Conservation (phyloP, 441 rosid genomes). For the Arabidopsis lyrata region DNA sequence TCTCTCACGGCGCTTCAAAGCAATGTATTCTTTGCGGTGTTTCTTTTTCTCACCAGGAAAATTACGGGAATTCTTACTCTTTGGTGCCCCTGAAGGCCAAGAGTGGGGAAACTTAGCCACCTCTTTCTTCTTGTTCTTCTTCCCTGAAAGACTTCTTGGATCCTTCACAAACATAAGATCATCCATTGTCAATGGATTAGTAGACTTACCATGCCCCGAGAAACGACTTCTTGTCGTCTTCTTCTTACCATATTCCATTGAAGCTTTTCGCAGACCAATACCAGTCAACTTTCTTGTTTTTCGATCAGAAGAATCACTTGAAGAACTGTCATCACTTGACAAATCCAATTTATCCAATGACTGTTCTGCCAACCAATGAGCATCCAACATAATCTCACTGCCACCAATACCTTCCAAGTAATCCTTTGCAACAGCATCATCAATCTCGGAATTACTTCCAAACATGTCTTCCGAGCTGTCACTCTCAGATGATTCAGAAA, state of each 20-base stretch:
- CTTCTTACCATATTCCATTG: conserved; percentile 72
- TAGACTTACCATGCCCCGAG: conserved; percentile 44
- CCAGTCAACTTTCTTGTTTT: conserved; percentile 71
- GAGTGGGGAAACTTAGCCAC: conserved; percentile 64
- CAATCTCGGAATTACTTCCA: conserved; percentile 68
- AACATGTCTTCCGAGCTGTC: conserved; percentile 53
- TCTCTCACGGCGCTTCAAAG: conserved; percentile 76
- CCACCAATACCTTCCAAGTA: conserved; percentile 92
- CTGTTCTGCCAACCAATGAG: conserved; percentile 64
- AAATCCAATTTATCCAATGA: conserved; percentile 57
- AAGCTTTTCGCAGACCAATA: conserved; percentile 69
- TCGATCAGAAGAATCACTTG: conserved; percentile 57
- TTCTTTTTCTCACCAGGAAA: conserved; percentile 93
- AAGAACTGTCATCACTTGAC: conserved; percentile 63
- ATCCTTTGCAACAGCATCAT: conserved; percentile 85
- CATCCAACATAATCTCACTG: conserved; percentile 56
- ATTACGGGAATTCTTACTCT: conserved; percentile 63
- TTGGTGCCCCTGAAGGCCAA: conserved; percentile 67
- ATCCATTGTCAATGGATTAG: conserved; percentile 61
- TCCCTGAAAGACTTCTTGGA: conserved; percentile 69
- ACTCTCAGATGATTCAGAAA: conserved; percentile 59
- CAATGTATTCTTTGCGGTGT: conserved; percentile 77
- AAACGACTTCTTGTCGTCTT: conserved; percentile 52
- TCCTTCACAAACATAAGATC: conserved; percentile 75
- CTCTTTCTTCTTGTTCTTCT: conserved; percentile 68